Evolutionary conservation across 1,139 yeast genomes (phyloP).

Genomic region (Saccharomyces hybrid): DNA sequence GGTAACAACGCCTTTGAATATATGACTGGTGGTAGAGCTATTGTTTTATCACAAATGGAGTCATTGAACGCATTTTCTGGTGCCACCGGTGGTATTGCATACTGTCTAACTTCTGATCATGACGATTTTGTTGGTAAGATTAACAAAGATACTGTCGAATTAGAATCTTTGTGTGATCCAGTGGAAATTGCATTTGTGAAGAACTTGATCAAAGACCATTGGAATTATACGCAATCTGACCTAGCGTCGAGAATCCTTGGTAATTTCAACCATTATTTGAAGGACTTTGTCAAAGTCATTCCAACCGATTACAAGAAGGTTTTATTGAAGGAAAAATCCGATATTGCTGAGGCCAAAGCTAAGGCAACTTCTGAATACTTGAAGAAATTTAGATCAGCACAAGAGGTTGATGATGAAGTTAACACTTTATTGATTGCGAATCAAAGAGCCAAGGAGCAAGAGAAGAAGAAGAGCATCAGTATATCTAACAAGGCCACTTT

Average conservation of each 20-base stretch:
- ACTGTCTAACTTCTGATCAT: conserved; percentile 81
- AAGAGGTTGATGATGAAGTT: conserved; percentile 77
- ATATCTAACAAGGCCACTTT: conserved; percentile 40
- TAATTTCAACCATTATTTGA: conserved; percentile 82
- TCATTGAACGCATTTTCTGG: conserved; percentile 93
- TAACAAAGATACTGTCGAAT: conserved; percentile 75
- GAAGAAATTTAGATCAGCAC: conserved; percentile 50
- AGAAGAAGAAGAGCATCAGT: conserved; percentile 36
- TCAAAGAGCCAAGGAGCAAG: conserved; percentile 36
- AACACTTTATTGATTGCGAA: conserved; percentile 70
- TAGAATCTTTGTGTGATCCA: conserved; percentile 72
- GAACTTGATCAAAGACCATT: conserved; percentile 89
- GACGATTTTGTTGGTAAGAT: conserved; percentile 82
- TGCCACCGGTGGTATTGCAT: conserved; percentile 99
- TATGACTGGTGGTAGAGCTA: conserved; percentile 98
- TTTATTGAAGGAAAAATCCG: conserved; percentile 66
- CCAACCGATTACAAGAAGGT: conserved; percentile 90
- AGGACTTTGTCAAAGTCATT: conserved; percentile 86
- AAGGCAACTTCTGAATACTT: conserved; percentile 38
- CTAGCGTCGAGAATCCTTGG: conserved; percentile 75
- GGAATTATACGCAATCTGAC: conserved; percentile 88
- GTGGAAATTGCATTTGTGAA: conserved; percentile 90
- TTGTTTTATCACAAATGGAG: conserved; percentile 85
- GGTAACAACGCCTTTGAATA: conserved; percentile 99
- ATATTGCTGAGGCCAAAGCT: conserved; percentile 49